These are phyloP conservation scores for Barnettozyma populi DNA, from an alignment of 805 yeast species.

Conservation along the genomic window DNA sequence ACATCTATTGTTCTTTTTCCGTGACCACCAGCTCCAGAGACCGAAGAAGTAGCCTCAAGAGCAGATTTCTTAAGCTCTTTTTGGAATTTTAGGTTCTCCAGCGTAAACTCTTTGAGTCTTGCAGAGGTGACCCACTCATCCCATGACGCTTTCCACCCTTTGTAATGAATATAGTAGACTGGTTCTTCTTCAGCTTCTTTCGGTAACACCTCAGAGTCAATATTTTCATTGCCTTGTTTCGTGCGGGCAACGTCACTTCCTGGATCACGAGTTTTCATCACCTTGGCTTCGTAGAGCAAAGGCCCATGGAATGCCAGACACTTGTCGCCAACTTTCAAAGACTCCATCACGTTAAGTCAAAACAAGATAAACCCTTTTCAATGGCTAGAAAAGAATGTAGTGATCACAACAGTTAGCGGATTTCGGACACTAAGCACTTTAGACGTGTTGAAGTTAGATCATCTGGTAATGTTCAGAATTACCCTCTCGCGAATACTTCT, in stretches of 20 bases:
- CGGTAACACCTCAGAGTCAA: constrained; percentile 27
- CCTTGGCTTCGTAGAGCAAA: constrained; percentile 80
- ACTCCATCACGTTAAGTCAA: background rate
- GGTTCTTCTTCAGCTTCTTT: constrained; percentile 29
- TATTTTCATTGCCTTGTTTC: constrained; percentile 35
- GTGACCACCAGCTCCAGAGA: constrained; percentile 2
- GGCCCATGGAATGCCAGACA: constrained; percentile 90
- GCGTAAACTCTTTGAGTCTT: constrained; percentile 62
- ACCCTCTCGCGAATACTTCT: background rate
- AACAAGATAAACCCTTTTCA: no score
- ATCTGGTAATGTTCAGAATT: no score
- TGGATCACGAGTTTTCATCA: constrained; percentile 58
- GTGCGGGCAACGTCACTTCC: constrained; percentile 35
- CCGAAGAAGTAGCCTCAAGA: constrained; percentile 25
- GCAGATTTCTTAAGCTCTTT: constrained; percentile 52
- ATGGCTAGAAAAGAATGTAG: no score
- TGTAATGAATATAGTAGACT: constrained; percentile 75
- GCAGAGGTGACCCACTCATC: constrained; percentile 88
- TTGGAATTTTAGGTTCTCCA: constrained; percentile 61
- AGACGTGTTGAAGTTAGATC: background rate
- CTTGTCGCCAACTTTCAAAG: constrained; percentile 26
- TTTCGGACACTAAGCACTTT: no score
- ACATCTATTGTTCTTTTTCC: constrained; percentile 15
- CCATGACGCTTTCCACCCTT: constrained; percentile 95
- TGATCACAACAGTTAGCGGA: no score